phyloP scores from a whole-genome alignment of 768 basidiomycete genomes.

The Antrodiella citrinella region DNA sequence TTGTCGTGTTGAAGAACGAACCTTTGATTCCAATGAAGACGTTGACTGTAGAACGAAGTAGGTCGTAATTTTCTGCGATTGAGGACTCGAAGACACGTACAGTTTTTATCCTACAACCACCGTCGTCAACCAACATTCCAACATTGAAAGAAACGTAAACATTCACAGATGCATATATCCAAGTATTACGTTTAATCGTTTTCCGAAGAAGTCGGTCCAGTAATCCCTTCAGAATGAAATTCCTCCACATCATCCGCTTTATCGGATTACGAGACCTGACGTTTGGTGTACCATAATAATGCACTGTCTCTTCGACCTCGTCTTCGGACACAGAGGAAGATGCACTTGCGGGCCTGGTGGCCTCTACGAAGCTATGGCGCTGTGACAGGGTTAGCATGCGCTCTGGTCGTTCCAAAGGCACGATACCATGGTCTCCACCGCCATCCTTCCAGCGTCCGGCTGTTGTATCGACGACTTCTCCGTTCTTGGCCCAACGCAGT shows the following conservation, averaged over 20 bases:
- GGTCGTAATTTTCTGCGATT: background rate
- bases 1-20: constrained; percentile 12
- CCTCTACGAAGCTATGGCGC: constrained; percentile 16
- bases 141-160: constrained; percentile 10
- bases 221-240: constrained; percentile 44
- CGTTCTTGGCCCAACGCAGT: constrained; percentile 50
- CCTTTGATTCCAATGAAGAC: constrained; percentile 64
- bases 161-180: constrained; percentile 63
- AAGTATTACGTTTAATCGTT: constrained; percentile 51
- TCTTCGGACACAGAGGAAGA: constrained; percentile 4
- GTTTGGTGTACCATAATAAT: constrained; percentile 30
- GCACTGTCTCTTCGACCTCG: constrained; percentile 29
- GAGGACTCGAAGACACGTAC: constrained; percentile 23
- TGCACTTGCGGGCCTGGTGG: constrained; percentile 10
- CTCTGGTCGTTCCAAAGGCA: constrained; percentile 25
- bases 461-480: constrained; percentile 52
- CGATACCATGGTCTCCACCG: constrained; percentile 46
- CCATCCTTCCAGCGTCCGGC: constrained; percentile 57
- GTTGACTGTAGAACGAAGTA: constrained; percentile 35
- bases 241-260: constrained; percentile 31
- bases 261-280: constrained; percentile 29
- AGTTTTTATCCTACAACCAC: constrained; percentile 40
- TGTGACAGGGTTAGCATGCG: constrained; percentile 12
- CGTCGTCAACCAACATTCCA: background rate
- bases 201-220: constrained; percentile 48